These are phyloP conservation scores for Trichophyton benhamiae DNA, from an alignment of 2,329 filamentous ascomycete genomes.

Conservation along the genomic window DNA sequence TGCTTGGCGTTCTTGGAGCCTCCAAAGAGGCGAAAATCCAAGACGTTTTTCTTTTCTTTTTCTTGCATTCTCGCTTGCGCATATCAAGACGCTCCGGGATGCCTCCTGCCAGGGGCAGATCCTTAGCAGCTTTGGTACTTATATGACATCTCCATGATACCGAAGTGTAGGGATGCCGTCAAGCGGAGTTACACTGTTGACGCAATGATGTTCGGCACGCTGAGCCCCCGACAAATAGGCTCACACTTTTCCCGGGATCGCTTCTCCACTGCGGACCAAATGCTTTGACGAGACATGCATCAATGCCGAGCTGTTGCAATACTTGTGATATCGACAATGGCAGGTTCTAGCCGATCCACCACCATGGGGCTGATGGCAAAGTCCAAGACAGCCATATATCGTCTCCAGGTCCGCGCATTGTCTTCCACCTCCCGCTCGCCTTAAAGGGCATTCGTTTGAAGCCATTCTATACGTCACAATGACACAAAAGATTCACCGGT, in stretches of 20 bases:
- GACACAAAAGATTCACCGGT: constrained; percentile 11
- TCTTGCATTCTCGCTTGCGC: too few species aligned
- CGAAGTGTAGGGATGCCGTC: too few species aligned
- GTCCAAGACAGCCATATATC: not conserved
- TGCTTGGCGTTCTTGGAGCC: not conserved
- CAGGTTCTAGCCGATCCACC: not conserved
- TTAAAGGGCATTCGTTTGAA: too few species aligned
- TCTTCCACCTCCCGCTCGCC: too few species aligned
- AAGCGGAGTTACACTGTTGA: too few species aligned
- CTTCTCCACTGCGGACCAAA: not conserved
- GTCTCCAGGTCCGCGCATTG: not conserved
- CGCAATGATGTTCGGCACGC: too few species aligned
- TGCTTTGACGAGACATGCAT: not conserved
- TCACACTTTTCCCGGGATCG: not conserved
- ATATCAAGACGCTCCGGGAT: too few species aligned
- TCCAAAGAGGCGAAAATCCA: too few species aligned
- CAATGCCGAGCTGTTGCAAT: not conserved
- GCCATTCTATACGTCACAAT: not conserved
- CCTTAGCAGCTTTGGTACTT: too few species aligned
- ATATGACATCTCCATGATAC: too few species aligned
- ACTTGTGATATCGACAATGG: not conserved
- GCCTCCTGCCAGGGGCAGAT: too few species aligned
- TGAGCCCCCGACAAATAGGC: not conserved
- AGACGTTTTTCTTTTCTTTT: too few species aligned
- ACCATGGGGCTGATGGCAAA: not conserved